Base-by-base conservation (phyloP, 2,329 filamentous ascomycete species). In the Fusarium metavorans region DNA sequence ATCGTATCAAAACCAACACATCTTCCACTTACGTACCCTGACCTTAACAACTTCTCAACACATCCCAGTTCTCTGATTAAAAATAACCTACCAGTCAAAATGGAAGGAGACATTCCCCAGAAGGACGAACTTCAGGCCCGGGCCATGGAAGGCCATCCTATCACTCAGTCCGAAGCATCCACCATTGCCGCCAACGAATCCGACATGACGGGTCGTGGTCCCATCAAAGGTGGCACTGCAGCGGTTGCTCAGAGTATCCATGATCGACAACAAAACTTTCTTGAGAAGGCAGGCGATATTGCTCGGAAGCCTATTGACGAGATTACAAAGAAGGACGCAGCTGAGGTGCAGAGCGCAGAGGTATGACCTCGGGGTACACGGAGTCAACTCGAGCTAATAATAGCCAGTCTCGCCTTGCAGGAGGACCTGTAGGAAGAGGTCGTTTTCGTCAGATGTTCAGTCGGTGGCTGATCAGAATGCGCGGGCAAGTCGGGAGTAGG, bases 341-440 rank as follows among this genome's bases (percentile, higher is more conserved):
- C 69, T 16, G 69, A 72, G 32, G 66, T 70, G 18, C 71, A 73
- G 18, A 69, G 34, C 4, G 69, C 71, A 16, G 71, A 73, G 71
- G 30, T 32, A 32, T 32, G 2, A 11, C 30, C 30, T 32, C 30
- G 9, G 2, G 30, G 10, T 32, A 3, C 30, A 32, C 30, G 3
- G 9, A 32, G 30, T 32, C 3, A 32, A 4, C 9, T 32, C 30
- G 2, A 11, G 43, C 25, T 16, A 6, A 11, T 8, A 2, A 32
- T 5, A 1, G 3, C 14, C 1, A 71, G 70, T 48, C 68, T 62
- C 68, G 70, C 2, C 64, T 60, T 14, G 45, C 64, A 11, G 64
- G 70, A 11, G 64, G 64, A 25, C 68, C 64, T 16, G 68, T 68
- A 5, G 70, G 68, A 23, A 64, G 64, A 16, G 68, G 5, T 72